A percentile compares a stretch with the other conserved stretches of the same genome.
Evolutionary conservation across 1,284 basidiomycete genomes (phyloP).

Genomic region (Peniophora sp.): DNA sequence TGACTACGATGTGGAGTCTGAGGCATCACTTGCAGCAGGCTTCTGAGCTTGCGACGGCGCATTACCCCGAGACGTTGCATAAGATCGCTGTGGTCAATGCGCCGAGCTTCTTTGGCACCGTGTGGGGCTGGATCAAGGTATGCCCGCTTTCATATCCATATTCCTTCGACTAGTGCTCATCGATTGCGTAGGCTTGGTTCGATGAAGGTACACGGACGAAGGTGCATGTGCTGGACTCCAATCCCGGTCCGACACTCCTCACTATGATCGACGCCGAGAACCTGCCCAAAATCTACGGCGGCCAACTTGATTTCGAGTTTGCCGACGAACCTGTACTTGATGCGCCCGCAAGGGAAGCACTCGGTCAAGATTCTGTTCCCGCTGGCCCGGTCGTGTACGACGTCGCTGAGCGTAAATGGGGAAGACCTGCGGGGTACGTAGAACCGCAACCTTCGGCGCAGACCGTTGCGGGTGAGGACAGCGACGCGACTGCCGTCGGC

Average conservation of each 20-base stretch:
- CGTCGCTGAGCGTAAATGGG: slow-evolving; percentile 2
- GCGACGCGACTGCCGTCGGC: no score
- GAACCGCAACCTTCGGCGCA: not conserved
- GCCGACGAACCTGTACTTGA: slow-evolving; percentile 56
- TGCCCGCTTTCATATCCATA: slow-evolving; percentile 7
- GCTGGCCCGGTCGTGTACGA: slow-evolving; percentile 44
- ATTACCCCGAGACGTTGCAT: slow-evolving; percentile 71
- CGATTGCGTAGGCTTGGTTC: slow-evolving; percentile 51
- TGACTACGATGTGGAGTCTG: slow-evolving; percentile 59
- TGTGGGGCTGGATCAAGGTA: slow-evolving; percentile 77
- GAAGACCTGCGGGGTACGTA: not conserved
- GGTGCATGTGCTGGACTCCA: slow-evolving; percentile 57
- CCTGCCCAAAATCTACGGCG: slow-evolving; percentile 62
- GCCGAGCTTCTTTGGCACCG: slow-evolving; percentile 67
- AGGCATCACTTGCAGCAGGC: slow-evolving; percentile 68
- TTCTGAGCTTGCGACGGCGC: slow-evolving; percentile 62
- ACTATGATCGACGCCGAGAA: slow-evolving; percentile 46
- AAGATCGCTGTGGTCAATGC: slow-evolving; percentile 65
- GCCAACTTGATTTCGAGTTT: slow-evolving; percentile 58
- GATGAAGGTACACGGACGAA: slow-evolving; percentile 69
- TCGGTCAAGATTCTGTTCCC: slow-evolving; percentile 33
- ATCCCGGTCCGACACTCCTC: slow-evolving; percentile 41
- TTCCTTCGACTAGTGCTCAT: not conserved
- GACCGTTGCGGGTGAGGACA: no score
- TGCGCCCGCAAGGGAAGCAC: slow-evolving; percentile 28